These are phyloP conservation scores for California macrophylla DNA, from an alignment of 441 rosid genomes.

Conservation along the genomic window DNA sequence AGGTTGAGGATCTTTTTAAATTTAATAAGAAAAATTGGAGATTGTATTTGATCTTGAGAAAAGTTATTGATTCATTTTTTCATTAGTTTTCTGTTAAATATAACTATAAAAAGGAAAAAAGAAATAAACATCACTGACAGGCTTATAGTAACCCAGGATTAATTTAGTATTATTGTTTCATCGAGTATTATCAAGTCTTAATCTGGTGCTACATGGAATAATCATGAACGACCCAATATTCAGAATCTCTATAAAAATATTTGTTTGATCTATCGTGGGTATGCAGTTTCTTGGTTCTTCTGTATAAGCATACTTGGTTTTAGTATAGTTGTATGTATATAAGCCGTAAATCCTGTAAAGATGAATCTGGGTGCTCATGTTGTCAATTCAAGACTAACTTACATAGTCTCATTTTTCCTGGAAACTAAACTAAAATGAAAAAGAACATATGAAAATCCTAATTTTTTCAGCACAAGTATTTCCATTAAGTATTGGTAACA, in stretches of 20 bases:
- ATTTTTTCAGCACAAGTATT: background rate
- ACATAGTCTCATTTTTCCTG: background rate
- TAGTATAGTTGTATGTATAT: background rate
- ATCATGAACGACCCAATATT: background rate
- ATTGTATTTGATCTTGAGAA: background rate
- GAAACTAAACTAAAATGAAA: background rate
- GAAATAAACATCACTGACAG: background rate
- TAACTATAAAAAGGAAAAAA: background rate
- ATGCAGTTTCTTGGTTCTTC: no score
- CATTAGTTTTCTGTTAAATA: background rate
- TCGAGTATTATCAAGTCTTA: background rate
- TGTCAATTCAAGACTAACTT: background rate
- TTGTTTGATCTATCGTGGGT: no score
- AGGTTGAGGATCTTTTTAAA: background rate
- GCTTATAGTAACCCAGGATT: background rate
- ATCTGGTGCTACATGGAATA: background rate
- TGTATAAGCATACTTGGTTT: no score
- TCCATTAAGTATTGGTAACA: background rate
- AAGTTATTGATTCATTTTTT: background rate
- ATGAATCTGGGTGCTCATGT: background rate
- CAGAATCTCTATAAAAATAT: no score
- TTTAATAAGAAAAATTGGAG: background rate
- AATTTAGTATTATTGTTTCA: background rate
- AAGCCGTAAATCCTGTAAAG: background rate
- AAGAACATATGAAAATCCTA: background rate